Conservation (phyloP, 306 rosid genomes). For the Lathyrus sativus region DNA sequence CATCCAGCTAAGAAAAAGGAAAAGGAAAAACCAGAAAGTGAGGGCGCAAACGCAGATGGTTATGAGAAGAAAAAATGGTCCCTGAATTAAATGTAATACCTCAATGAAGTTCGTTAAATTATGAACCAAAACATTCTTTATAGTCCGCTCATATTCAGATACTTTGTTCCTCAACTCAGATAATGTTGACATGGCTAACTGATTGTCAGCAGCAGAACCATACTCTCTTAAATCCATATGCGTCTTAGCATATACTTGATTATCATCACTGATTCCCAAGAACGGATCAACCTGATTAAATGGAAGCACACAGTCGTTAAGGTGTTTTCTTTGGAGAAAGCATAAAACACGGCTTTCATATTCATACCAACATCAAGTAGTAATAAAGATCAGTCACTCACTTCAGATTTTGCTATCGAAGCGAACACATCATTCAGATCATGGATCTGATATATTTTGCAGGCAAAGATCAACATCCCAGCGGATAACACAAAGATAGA, state of each 20-base stretch:
- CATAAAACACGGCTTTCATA: slow-evolving; percentile 3
- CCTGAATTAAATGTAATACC: slow-evolving; percentile 50
- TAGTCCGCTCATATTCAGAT: slow-evolving; percentile 48
- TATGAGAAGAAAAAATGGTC: not conserved
- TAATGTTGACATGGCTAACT: slow-evolving; percentile 59
- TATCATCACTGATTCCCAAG: slow-evolving; percentile 74
- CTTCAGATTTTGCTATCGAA: slow-evolving; percentile 63
- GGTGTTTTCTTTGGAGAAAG: not conserved
- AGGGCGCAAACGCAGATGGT: not conserved
- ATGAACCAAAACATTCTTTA: slow-evolving; percentile 61
- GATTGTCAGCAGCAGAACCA: slow-evolving; percentile 71
- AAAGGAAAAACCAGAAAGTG: slow-evolving; percentile 37
- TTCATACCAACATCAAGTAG: slow-evolving; percentile 12
- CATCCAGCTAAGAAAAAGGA: slow-evolving; percentile 67
- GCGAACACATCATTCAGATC: slow-evolving; percentile 68
- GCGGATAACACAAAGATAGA: slow-evolving; percentile 68
- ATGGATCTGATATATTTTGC: slow-evolving; percentile 75
- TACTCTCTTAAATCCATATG: slow-evolving; percentile 60
- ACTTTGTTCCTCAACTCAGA: slow-evolving; percentile 64
- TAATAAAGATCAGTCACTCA: slow-evolving; percentile 48
- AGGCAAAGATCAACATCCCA: slow-evolving; percentile 76
- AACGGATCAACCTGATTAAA: slow-evolving; percentile 76
- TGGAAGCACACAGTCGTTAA: slow-evolving; percentile 18
- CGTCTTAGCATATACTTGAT: slow-evolving; percentile 71
- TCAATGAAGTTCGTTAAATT: slow-evolving; percentile 58